Conservation (phyloP, 2,329 filamentous ascomycete genomes). For the Chrysoporthe cubensis region DNA sequence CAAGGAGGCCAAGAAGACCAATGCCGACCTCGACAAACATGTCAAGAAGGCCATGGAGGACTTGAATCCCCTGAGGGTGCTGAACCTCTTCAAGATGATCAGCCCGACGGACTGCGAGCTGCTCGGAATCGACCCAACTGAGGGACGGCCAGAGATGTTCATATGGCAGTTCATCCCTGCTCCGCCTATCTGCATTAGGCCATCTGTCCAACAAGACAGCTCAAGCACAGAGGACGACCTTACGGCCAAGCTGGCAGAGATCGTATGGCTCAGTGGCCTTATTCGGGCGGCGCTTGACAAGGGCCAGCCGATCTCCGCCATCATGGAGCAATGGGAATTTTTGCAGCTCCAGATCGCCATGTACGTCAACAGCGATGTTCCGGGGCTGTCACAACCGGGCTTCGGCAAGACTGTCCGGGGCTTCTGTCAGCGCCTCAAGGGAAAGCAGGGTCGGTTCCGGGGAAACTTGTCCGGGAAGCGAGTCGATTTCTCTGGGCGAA, state of each 20-base stretch:
- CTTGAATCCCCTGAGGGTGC: slow-evolving; percentile 82
- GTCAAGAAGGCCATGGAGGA: slow-evolving; percentile 92
- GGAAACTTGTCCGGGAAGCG: slow-evolving; percentile 97
- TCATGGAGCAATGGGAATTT: slow-evolving; percentile 99
- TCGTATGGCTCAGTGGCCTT: slow-evolving; percentile 87
- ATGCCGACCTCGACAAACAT: slow-evolving; percentile 87
- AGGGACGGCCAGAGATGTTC: slow-evolving; percentile 93
- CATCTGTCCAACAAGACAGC: slow-evolving; percentile 90
- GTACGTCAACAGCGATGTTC: slow-evolving; percentile 97
- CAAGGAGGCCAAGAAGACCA: slow-evolving; percentile 73
- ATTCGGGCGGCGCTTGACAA: slow-evolving; percentile 82
- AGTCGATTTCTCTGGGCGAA: slow-evolving; percentile 96
- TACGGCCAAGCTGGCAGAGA: slow-evolving; percentile 95
- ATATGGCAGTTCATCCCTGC: slow-evolving; percentile 96
- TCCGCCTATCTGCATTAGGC: slow-evolving; percentile 90
- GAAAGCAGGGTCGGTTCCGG: slow-evolving; percentile 95
- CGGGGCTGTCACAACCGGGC: slow-evolving; percentile 85
- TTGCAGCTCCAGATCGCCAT: slow-evolving; percentile 93
- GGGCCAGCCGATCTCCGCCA: slow-evolving; percentile 81
- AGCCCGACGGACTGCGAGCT: slow-evolving; percentile 86
- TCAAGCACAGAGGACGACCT: slow-evolving; percentile 96
- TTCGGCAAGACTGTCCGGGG: slow-evolving; percentile 89
- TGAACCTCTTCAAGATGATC: slow-evolving; percentile 91
- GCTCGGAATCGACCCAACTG: slow-evolving; percentile 81
- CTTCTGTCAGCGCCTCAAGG: slow-evolving; percentile 93